A percentile compares a stretch with the other conserved stretches of the same genome.
These are phyloP conservation scores for Pseudogymnoascus sp. DNA, from an alignment of 2,329 filamentous ascomycete species.

Conservation along the genomic window DNA sequence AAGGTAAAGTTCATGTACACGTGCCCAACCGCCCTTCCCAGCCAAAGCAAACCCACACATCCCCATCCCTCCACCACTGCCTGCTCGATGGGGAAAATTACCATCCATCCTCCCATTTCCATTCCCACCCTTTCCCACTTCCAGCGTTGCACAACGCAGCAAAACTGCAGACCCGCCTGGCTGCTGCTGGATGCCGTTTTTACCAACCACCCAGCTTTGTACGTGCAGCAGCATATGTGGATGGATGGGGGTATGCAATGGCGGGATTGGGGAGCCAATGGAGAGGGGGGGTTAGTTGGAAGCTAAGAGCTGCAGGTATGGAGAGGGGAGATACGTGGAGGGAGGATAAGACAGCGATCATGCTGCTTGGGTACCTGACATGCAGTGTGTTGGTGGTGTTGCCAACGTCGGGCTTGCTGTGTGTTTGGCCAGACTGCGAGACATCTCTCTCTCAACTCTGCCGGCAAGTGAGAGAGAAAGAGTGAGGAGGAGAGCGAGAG, in stretches of 20 bases:
- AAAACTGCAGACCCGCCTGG: not conserved
- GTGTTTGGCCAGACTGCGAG: not conserved
- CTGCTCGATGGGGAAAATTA: not conserved
- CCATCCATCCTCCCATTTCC: not conserved
- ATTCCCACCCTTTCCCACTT: not conserved
- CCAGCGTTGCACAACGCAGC: not conserved
- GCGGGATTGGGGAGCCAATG: not conserved
- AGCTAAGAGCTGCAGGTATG: not conserved
- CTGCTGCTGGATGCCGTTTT: not conserved
- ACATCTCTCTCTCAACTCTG: not conserved
- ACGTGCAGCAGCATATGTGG: not conserved
- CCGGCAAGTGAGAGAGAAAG: not conserved
- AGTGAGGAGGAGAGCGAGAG: not conserved
- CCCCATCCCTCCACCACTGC: no score
- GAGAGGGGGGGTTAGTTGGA: not conserved
- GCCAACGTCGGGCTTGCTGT: not conserved
- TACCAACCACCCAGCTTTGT: not conserved
- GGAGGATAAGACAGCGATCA: slow-evolving; percentile 10
- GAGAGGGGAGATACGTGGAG: not conserved
- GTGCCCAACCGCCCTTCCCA: slow-evolving; percentile 6
- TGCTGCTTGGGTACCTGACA: slow-evolving; percentile 3
- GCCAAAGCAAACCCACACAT: not conserved
- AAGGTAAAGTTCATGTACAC: not conserved
- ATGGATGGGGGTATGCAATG: not conserved
- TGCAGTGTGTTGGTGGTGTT: not conserved